Evolutionary conservation across 2,329 filamentous ascomycete species (phyloP).

Genomic region (Thielaviopsis euricoi): DNA sequence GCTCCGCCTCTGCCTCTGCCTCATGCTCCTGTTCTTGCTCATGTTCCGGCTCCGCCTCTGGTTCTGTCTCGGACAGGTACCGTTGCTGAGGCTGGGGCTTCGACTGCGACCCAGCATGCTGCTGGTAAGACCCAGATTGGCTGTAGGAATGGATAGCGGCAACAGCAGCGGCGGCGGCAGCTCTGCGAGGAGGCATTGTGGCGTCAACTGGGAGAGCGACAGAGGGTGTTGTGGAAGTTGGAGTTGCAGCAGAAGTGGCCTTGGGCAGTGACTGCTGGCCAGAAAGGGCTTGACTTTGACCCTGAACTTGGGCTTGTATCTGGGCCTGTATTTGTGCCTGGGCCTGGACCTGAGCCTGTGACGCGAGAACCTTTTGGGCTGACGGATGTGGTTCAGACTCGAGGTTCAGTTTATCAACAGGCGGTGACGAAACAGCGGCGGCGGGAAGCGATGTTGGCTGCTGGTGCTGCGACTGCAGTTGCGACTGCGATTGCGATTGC

Average conservation of each 20-base stretch:
- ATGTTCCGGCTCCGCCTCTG: not conserved
- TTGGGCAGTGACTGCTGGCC: slow-evolving; percentile 11
- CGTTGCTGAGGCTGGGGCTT: not conserved
- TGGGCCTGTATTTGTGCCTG: not conserved
- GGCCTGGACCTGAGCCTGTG: not conserved
- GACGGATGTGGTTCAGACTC: not conserved
- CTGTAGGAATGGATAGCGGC: not conserved
- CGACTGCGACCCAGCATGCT: not conserved
- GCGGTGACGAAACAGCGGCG: not conserved
- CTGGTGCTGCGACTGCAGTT: slow-evolving; percentile 10
- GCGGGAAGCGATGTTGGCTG: not conserved
- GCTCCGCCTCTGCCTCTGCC: slow-evolving; percentile 4
- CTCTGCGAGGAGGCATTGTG: slow-evolving; percentile 22
- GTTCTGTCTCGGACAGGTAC: not conserved
- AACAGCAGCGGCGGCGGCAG: slow-evolving; percentile 15
- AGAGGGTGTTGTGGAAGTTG: too few relatives aligned
- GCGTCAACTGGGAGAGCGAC: slow-evolving; percentile 6
- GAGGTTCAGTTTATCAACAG: not conserved
- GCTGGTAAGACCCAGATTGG: slow-evolving; percentile 11
- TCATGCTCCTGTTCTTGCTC: too few relatives aligned
- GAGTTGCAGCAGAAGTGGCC: slow-evolving; percentile 6
- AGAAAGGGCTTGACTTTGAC: slow-evolving; percentile 5
- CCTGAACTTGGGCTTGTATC: not conserved
- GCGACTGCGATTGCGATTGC: slow-evolving; percentile 12
- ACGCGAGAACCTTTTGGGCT: not conserved